Conservation (phyloP, 2,329 filamentous ascomycete species). For the Chaetomium globosum region DNA sequence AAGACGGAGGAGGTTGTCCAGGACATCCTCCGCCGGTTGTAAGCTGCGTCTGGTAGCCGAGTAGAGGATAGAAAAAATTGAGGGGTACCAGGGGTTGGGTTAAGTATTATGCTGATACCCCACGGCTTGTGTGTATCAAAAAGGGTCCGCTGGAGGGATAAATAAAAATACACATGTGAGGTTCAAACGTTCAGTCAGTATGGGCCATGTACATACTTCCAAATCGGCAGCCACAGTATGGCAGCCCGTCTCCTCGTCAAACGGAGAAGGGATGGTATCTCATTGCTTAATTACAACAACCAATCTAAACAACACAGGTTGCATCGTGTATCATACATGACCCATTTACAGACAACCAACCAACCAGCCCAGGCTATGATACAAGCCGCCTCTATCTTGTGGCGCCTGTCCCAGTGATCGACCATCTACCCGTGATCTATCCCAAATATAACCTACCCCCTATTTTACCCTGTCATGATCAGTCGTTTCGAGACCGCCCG, state of each 20-base stretch:
- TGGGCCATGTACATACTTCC: too few species aligned
- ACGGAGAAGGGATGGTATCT: constrained; percentile 8
- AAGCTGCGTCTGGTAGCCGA: constrained; percentile 38
- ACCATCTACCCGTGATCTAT: constrained; percentile 22
- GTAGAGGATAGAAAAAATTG: not conserved
- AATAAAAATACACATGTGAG: not conserved
- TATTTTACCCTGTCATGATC: not conserved
- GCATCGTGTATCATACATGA: constrained; percentile 25
- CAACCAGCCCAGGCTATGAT: constrained; percentile 11
- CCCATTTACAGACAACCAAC: constrained; percentile 14
- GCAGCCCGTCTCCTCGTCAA: not conserved
- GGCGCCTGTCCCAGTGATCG: constrained; percentile 18
- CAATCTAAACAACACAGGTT: constrained; percentile 10
- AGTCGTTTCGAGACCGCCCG: not conserved
- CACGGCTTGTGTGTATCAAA: constrained; percentile 21
- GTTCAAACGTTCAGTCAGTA: not conserved
- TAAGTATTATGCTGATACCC: constrained; percentile 24
- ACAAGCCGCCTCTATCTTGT: constrained; percentile 13
- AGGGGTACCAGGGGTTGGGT: not conserved
- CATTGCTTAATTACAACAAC: constrained; percentile 14
- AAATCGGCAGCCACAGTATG: too few species aligned
- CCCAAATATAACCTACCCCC: constrained; percentile 11
- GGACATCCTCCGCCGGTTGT: constrained; percentile 83
- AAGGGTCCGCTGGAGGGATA: not conserved
- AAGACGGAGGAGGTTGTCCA: constrained; percentile 83